Base-by-base conservation (phyloP, 78 protist genomes). In the Planoprotostelium fungivorum region DNA sequence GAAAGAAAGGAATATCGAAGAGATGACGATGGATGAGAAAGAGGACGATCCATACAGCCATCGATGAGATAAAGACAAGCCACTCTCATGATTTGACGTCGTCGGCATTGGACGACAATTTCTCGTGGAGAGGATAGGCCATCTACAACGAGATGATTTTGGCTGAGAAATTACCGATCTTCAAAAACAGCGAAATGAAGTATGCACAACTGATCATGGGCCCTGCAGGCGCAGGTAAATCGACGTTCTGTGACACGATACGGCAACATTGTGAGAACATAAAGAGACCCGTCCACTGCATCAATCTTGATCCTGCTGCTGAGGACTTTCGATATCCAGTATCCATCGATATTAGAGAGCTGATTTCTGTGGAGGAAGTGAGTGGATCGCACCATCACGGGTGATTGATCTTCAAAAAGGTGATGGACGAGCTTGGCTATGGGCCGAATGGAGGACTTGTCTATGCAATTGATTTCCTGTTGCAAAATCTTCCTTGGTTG, bases 361-460 rank as follows among this genome's bases (percentile, higher is more conserved):
- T 98, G 29, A 92, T 99, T 36, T 38, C 94, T 0, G 93, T 97
- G 0, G 97, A 91, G 9, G 99, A 99, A 0, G 99, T 95, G 73
- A 16, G 16, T 51, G 73, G 16, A 25, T 51, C 16, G 5, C 73
- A 51, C 73, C 31, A 51, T 51, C 31, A 51, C 73, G 73, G 5
- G 16, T 25, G 16, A 25, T 5, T 51, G 16, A 51, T 51, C 31
- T 51, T 51, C 16, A 16, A n/a, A n/a, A 51, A 51, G 73, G 73
- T 51, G 28, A 94, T 97, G 96, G 99, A 97, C 34, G 99, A 91
- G 89, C 83, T 97, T n/a, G 38, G 88, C 29, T 92, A 90, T 23
- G 99, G 99, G 0, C 99, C 99, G 0, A 99, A 99, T 89, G 99
- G 99, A 0, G 99, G 98, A 0, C 96, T 99, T 0, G 87, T 99